A percentile compares a stretch with the other conserved stretches of the same genome.
These are phyloP conservation scores for Silene noctiflora DNA, from an alignment of 179 eudicot species.

Conservation along the genomic window DNA sequence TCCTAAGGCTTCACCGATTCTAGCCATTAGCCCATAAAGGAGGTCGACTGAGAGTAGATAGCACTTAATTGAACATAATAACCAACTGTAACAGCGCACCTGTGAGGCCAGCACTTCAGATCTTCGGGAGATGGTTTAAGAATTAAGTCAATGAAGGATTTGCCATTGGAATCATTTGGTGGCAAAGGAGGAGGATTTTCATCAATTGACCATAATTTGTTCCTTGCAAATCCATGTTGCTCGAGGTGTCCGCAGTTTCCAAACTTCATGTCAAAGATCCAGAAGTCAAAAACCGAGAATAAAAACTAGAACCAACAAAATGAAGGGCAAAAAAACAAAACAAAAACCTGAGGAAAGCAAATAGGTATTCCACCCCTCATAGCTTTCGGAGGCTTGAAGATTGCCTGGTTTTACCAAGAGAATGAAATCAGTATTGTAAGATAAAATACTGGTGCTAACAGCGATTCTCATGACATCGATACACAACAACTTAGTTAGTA, in stretches of 20 bases:
- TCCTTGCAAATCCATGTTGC: slow-evolving; percentile 79
- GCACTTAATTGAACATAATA: not conserved
- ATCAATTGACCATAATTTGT: slow-evolving; percentile 67
- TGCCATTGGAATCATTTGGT: slow-evolving; percentile 51
- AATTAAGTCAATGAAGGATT: slow-evolving; percentile 71
- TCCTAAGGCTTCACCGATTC: not conserved
- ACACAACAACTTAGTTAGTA: not conserved
- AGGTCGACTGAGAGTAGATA: no score
- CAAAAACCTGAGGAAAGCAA: slow-evolving; percentile 76
- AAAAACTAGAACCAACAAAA: slow-evolving; percentile 10
- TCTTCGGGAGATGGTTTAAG: slow-evolving; percentile 72
- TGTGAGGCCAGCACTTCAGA: slow-evolving; percentile 80
- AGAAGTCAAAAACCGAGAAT: slow-evolving; percentile 15
- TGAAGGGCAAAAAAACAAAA: not conserved
- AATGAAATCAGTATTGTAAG: not conserved
- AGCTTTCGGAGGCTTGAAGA: slow-evolving; percentile 69
- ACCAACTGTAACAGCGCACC: slow-evolving; percentile 30
- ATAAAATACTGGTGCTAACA: no score
- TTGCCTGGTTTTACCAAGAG: slow-evolving; percentile 39
- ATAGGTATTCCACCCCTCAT: slow-evolving; percentile 84
- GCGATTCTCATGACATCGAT: no score
- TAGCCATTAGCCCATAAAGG: no score
- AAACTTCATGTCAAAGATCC: slow-evolving; percentile 44
- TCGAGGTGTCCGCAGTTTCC: slow-evolving; percentile 72
- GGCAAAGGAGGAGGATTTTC: slow-evolving; percentile 65